A percentile compares a stretch with the other conserved stretches of the same genome.
phyloP scores from a whole-genome alignment of 2,329 filamentous ascomycete species.

The Diplodia scrobiculata region DNA sequence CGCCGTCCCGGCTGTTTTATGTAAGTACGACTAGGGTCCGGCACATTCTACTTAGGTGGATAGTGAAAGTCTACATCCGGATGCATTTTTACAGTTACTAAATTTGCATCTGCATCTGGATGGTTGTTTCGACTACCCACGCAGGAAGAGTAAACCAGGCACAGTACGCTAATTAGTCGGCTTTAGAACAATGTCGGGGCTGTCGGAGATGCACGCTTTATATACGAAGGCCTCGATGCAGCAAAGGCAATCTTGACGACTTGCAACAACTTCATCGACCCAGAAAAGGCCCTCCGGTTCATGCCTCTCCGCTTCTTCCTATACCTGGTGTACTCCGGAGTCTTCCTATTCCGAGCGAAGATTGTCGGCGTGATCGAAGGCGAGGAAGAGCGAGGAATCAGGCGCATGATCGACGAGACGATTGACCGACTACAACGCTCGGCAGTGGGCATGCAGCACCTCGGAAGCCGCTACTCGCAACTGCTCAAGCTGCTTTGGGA shows the following conservation, averaged over 20 bases:
- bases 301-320: slow-evolving; percentile 55
- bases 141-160: neutral
- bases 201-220: slow-evolving; percentile 53
- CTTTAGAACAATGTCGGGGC: slow-evolving; percentile 54
- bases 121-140: too few relatives aligned
- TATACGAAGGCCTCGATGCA: slow-evolving; percentile 55
- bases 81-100: too few relatives aligned
- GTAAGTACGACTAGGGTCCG: neutral
- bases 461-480: slow-evolving; percentile 51
- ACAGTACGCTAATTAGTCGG: neutral
- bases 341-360: slow-evolving; percentile 54
- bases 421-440: slow-evolving; percentile 49
- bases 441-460: slow-evolving; percentile 49
- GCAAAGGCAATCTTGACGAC: slow-evolving; percentile 55
- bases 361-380: slow-evolving; percentile 52
- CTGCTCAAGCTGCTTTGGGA: slow-evolving; percentile 54
- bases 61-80: too few relatives aligned
- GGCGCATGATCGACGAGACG: slow-evolving; percentile 52
- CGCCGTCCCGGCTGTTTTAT: slow-evolving; percentile 48
- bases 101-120: too few relatives aligned
- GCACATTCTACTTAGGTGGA: too few relatives aligned
- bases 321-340: slow-evolving; percentile 53
- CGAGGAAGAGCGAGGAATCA: slow-evolving; percentile 52
- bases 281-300: slow-evolving; percentile 50
- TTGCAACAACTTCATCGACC: slow-evolving; percentile 54